Conservation (phyloP, 495 filamentous ascomycete genomes). For the Hypomontagnella submonticulosa region DNA sequence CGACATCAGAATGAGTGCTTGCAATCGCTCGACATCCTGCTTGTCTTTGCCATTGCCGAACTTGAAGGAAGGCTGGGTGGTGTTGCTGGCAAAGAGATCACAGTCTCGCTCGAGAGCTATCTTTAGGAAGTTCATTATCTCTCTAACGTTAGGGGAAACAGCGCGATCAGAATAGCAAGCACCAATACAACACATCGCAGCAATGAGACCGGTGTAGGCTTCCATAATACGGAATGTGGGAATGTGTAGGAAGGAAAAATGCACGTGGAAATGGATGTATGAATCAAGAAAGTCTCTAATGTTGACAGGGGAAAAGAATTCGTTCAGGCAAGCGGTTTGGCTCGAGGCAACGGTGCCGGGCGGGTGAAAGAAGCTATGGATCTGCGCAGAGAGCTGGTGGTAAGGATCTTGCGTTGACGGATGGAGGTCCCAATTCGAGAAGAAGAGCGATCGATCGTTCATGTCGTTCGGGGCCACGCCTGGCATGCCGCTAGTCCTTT, state of each 20-base stretch:
- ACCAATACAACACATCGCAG: constrained; percentile 72
- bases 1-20: constrained; percentile 67
- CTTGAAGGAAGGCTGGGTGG: constrained; percentile 46
- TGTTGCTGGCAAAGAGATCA: constrained; percentile 54
- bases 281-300: constrained; percentile 70
- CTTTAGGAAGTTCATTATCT: constrained; percentile 66
- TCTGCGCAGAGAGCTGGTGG: constrained; percentile 61
- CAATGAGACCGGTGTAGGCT: constrained; percentile 68
- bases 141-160: constrained; percentile 63
- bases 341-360: constrained; percentile 50
- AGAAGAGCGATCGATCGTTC: constrained; percentile 49
- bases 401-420: constrained; percentile 59
- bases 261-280: constrained; percentile 71
- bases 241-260: constrained; percentile 76
- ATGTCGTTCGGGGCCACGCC: constrained; percentile 55
- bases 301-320: constrained; percentile 67
- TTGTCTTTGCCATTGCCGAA: constrained; percentile 49
- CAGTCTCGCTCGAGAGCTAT: constrained; percentile 62
- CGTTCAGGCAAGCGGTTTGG: constrained; percentile 55
- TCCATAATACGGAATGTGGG: constrained; percentile 71
- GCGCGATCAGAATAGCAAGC: constrained; percentile 72
- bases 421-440: constrained; percentile 55
- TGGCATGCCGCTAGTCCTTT: constrained; percentile 54
- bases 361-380: constrained; percentile 66
- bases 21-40: constrained; percentile 67